Conservation (phyloP, 352 stramenopile genomes). For the Globisporangium camurandrum region DNA sequence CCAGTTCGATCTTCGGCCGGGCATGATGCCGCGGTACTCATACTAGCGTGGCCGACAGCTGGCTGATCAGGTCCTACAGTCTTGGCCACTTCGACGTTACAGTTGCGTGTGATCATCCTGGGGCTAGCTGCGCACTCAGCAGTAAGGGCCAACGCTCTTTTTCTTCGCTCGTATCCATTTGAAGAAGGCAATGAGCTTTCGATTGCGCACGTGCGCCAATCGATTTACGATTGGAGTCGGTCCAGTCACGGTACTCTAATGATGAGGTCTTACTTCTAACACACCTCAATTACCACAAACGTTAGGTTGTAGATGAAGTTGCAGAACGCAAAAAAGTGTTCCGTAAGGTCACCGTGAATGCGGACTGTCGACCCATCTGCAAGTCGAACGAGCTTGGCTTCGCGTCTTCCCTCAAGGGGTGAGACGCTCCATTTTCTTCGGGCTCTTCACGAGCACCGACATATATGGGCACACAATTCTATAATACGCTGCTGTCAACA, state of each 20-base stretch:
- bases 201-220: slow-evolving; percentile 5
- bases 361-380: neutral
- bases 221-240: neutral
- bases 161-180: neutral
- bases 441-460: neutral
- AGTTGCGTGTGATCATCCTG: too few relatives aligned
- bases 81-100: too few relatives aligned
- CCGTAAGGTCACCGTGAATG: neutral
- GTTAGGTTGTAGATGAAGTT: slow-evolving; percentile 5
- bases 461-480: slow-evolving; percentile 5
- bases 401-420: neutral
- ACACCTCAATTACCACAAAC: slow-evolving; percentile 3
- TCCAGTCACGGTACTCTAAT: slow-evolving; percentile 2
- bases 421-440: neutral
- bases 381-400: slow-evolving; percentile 1
- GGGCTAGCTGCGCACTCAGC: too few relatives aligned
- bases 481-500: neutral
- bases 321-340: neutral
- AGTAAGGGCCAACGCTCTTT: neutral
- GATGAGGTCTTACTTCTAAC: slow-evolving; percentile 3
- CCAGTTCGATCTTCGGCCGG: neutral
- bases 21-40: neutral
- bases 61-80: neutral
- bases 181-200: neutral
- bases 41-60: neutral